A percentile compares a stretch with the other conserved stretches of the same genome.
These are phyloP conservation scores for Trametes villosa DNA, from an alignment of 768 basidiomycete genomes.

Conservation along the genomic window DNA sequence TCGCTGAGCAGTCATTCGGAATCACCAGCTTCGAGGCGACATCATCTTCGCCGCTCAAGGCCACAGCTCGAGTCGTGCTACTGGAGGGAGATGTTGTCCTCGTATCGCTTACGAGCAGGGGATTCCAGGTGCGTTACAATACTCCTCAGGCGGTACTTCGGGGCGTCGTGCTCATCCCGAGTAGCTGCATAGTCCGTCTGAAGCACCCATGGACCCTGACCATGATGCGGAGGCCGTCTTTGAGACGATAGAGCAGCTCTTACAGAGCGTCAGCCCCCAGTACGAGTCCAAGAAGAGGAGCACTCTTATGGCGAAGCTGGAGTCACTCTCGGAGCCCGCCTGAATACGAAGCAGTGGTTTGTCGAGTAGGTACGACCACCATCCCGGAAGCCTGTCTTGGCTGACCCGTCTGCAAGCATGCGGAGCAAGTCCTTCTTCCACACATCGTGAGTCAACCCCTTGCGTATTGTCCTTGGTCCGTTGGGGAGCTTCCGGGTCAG, in stretches of 20 bases:
- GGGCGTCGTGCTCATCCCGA: not conserved
- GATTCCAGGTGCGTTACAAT: conserved; percentile 52
- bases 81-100: conserved; percentile 56
- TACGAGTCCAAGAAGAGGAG: conserved; percentile 54
- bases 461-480: too few relatives aligned
- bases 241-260: conserved; percentile 64
- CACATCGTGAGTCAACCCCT: too few relatives aligned
- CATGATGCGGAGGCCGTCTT: conserved; percentile 37
- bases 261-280: conserved; percentile 57
- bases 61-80: conserved; percentile 56
- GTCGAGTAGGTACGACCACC: too few relatives aligned
- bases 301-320: conserved; percentile 51
- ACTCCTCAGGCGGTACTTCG: not conserved
- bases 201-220: conserved; percentile 14
- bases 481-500: too few relatives aligned
- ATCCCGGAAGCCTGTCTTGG: not conserved
- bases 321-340: conserved; percentile 23
- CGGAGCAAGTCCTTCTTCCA: too few relatives aligned
- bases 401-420: too few relatives aligned
- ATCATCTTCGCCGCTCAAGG: conserved; percentile 46
- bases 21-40: conserved; percentile 51
- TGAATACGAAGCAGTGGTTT: not conserved
- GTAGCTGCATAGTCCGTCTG: conserved; percentile 10
- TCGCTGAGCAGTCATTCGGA: conserved; percentile 63
- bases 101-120: conserved; percentile 54